Conservation (phyloP, 495 filamentous ascomycete species). For the Hypoxylon fragiforme region DNA sequence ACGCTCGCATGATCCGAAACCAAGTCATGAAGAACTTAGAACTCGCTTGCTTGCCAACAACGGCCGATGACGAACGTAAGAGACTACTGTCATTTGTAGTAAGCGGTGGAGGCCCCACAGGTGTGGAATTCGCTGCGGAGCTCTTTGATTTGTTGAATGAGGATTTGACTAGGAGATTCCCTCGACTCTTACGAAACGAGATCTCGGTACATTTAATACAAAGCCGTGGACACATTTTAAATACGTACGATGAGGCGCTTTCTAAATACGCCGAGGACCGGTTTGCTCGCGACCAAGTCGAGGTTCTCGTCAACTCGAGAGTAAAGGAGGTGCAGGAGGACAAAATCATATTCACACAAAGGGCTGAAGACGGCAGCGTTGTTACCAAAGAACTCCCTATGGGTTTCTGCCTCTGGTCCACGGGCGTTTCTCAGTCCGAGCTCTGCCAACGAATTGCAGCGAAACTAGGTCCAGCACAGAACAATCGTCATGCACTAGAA, state of each 20-base stretch:
- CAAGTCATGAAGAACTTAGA: slow-evolving; percentile 91
- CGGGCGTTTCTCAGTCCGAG: slow-evolving; percentile 86
- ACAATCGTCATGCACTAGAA: slow-evolving; percentile 88
- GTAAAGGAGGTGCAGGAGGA: slow-evolving; percentile 86
- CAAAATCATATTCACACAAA: slow-evolving; percentile 85
- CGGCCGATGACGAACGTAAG: slow-evolving; percentile 82
- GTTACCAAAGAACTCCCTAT: slow-evolving; percentile 91
- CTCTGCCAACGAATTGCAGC: slow-evolving; percentile 73
- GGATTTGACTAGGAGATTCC: slow-evolving; percentile 81
- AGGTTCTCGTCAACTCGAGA: slow-evolving; percentile 86
- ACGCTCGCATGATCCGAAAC: slow-evolving; percentile 87
- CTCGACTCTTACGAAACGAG: slow-evolving; percentile 88
- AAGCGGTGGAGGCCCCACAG: slow-evolving; percentile 93
- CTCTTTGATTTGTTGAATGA: slow-evolving; percentile 96
- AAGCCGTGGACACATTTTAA: slow-evolving; percentile 89
- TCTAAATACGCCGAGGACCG: slow-evolving; percentile 89
- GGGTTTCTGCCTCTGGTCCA: slow-evolving; percentile 98
- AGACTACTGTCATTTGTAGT: slow-evolving; percentile 92
- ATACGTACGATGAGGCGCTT: slow-evolving; percentile 96
- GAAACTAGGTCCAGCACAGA: slow-evolving; percentile 73
- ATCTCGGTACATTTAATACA: slow-evolving; percentile 98
- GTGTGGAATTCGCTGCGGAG: slow-evolving; percentile 97
- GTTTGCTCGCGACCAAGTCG: slow-evolving; percentile 87
- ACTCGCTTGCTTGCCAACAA: slow-evolving; percentile 89
- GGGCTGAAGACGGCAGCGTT: slow-evolving; percentile 67